phyloP scores from a whole-genome alignment of 805 yeast species.

The Ogataea minuta region DNA sequence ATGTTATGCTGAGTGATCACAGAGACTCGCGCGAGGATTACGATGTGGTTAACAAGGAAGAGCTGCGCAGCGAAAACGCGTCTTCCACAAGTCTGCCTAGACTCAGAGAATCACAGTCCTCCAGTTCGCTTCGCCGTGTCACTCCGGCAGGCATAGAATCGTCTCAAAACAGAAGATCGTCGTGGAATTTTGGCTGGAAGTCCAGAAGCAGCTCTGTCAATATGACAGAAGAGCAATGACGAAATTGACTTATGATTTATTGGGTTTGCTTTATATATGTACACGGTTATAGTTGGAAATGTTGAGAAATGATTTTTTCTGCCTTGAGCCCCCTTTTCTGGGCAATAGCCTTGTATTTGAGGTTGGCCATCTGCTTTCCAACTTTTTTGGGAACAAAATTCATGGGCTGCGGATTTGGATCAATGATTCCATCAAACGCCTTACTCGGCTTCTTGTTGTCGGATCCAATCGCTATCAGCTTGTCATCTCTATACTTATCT shows the following conservation, averaged over 20 bases:
- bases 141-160: conserved; percentile 9
- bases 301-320: conserved; percentile 38
- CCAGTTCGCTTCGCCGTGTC: conserved; percentile 12
- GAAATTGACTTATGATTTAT: conserved; percentile 5
- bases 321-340: conserved; percentile 28
- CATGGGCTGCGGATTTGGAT: conserved; percentile 53
- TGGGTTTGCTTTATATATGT: conserved; percentile 24
- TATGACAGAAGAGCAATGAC: conserved; percentile 3
- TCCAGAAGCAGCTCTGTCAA: conserved; percentile 20
- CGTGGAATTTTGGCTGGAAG: conserved; percentile 30
- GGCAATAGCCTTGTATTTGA: conserved; percentile 36
- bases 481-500: conserved; percentile 50
- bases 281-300: conserved; percentile 38
- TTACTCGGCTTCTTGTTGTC: conserved; percentile 64
- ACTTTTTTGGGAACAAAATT: conserved; percentile 59
- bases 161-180: conserved; percentile 16
- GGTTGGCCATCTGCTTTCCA: conserved; percentile 45
- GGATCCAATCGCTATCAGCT: conserved; percentile 54
- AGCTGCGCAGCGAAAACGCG: conserved; percentile 16
- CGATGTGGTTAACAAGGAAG: conserved; percentile 44
- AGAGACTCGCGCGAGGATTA: conserved; percentile 35
- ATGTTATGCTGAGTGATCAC: conserved; percentile 5
- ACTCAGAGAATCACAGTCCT: conserved; percentile 12
- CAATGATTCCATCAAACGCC: conserved; percentile 71
- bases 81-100: conserved; percentile 13